Evolutionary conservation across 352 stramenopile species (phyloP).

Genomic region (Peronosclerospora sorghi): DNA sequence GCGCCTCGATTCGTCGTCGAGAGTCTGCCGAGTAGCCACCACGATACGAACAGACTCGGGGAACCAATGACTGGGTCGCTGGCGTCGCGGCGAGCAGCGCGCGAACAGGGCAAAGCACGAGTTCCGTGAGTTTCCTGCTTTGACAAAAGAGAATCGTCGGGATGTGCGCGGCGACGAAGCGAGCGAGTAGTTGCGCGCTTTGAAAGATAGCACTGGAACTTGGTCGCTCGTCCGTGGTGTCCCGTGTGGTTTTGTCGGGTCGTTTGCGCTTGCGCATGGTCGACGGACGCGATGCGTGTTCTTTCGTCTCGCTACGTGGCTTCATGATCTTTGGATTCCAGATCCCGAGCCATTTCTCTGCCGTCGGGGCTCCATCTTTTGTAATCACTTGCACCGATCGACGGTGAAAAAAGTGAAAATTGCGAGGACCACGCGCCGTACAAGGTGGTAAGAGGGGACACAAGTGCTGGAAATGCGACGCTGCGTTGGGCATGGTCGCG

Average conservation of each 20-base stretch:
- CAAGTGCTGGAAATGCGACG: conserved; percentile 86
- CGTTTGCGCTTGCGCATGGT: conserved; percentile 16
- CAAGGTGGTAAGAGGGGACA: conserved; percentile 54
- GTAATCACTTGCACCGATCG: conserved; percentile 66
- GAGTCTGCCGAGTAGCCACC: conserved; percentile 91
- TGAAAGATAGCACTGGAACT: conserved; percentile 80
- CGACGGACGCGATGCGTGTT: too few species aligned
- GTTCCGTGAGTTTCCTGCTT: conserved; percentile 88
- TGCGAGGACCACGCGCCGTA: conserved; percentile 13
- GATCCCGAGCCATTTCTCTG: conserved; percentile 90
- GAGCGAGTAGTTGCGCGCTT: conserved; percentile 86
- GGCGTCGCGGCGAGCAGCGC: conserved; percentile 38
- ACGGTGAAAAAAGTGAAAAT: conserved; percentile 53
- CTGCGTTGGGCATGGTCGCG: conserved; percentile 91
- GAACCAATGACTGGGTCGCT: conserved; percentile 19
- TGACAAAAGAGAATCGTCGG: conserved; percentile 94
- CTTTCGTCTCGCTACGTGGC: too few species aligned
- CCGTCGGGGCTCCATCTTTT: conserved; percentile 82
- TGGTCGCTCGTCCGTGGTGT: too few species aligned
- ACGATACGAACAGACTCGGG: conserved; percentile 87
- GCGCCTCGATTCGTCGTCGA: conserved; percentile 88
- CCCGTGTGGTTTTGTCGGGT: background rate
- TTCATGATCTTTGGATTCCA: conserved; percentile 88
- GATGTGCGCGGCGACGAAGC: conserved; percentile 81
- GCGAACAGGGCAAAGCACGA: conserved; percentile 84